Conservation (phyloP, 306 rosid species). For the Purshia tridentata region DNA sequence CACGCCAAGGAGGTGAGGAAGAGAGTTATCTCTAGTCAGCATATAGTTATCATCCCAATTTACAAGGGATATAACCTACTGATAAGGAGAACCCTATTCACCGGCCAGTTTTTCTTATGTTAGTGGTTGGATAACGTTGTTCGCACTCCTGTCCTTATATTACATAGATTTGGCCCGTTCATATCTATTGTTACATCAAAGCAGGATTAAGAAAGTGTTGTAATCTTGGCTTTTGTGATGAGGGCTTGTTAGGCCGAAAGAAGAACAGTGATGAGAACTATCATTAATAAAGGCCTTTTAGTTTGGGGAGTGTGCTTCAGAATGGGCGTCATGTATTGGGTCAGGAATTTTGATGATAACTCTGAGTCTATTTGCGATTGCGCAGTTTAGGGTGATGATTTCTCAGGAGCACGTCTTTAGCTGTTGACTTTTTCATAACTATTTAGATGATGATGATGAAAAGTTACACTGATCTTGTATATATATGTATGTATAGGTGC, state of each 20-base stretch:
- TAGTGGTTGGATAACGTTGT: constrained; percentile 22
- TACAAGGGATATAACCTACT: constrained; percentile 14
- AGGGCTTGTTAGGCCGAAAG: constrained; percentile 20
- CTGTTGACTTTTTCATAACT: constrained; percentile 4
- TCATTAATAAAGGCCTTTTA: constrained; percentile 20
- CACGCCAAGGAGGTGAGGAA: constrained; percentile 48
- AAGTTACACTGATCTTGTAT: not conserved
- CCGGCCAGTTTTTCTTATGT: constrained; percentile 22
- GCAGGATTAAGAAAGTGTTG: constrained; percentile 11
- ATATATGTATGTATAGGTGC: not conserved
- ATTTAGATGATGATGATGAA: constrained; percentile 18
- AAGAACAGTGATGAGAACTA: constrained; percentile 15
- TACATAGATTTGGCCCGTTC: constrained; percentile 16
- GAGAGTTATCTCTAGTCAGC: constrained; percentile 7
- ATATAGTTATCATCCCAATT: constrained; percentile 20
- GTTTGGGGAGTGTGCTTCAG: constrained; percentile 7
- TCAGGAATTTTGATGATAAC: constrained; percentile 13
- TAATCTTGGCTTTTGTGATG: constrained; percentile 7
- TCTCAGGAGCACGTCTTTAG: not conserved
- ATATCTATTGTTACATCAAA: constrained; percentile 13
- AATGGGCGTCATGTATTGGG: constrained; percentile 14
- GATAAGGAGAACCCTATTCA: constrained; percentile 6
- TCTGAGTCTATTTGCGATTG: not conserved
- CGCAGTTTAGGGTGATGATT: constrained; percentile 5
- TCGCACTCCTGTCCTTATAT: constrained; percentile 12